These are phyloP conservation scores for Ceriops zippeliana DNA, from an alignment of 345 rosid species.

Conservation along the genomic window DNA sequence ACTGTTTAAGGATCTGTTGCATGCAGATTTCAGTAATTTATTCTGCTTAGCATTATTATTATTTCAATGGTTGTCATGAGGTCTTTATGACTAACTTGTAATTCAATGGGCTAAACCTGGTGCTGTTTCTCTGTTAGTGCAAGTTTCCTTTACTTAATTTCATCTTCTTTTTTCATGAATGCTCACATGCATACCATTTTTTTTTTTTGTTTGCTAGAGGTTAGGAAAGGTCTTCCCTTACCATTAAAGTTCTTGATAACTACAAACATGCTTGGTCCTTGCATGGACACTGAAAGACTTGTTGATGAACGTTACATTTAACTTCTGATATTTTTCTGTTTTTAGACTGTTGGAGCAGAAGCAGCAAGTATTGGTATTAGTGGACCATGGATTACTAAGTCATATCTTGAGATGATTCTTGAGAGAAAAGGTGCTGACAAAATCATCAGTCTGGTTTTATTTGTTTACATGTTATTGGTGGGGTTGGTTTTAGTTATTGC, in stretches of 20 bases:
- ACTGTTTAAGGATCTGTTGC: no score
- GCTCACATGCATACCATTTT: no score
- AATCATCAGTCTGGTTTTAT: conserved; percentile 11
- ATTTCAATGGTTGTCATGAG: no score
- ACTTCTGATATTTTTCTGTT: conserved; percentile 23
- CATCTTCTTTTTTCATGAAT: no score
- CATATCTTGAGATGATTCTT: conserved; percentile 92
- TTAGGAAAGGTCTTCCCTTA: neutral
- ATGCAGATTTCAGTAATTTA: no score
- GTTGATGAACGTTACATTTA: conserved; percentile 5
- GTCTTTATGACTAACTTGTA: neutral
- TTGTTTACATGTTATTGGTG: conserved; percentile 17
- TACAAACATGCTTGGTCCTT: neutral
- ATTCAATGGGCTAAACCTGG: neutral
- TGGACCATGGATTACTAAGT: conserved; percentile 95
- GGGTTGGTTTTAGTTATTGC: conserved; percentile 11
- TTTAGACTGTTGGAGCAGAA: conserved; percentile 94
- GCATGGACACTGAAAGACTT: neutral
- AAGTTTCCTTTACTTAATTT: no score
- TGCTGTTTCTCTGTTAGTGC: neutral
- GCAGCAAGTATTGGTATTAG: conserved; percentile 65
- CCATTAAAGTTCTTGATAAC: no score
- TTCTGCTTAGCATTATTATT: no score
- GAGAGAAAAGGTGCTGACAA: conserved; percentile 73
- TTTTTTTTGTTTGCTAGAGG: neutral